phyloP scores from a whole-genome alignment of 345 rosid species.

The Citrus sinensis region DVS_A1.0 CM039161.1:7622001-7622500 shows the following conservation, averaged over 20 bases:
- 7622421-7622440: background rate
- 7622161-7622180: background rate
- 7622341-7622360: slow-evolving; percentile 2
- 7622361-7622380: background rate
- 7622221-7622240: background rate
- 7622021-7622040: background rate
- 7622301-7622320: background rate
- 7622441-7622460: background rate
- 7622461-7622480: background rate
- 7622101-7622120: background rate
- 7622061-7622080: background rate
- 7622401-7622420: background rate
- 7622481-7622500: slow-evolving; percentile 4
- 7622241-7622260: background rate
- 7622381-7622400: background rate
- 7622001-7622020: background rate
- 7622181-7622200: background rate
- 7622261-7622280: background rate
- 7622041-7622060: background rate
- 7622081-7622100: background rate
- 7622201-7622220: background rate
- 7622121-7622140: background rate
- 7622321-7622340: background rate
- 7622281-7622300: background rate
- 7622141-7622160: background rate